These are phyloP conservation scores for Candida sp. DNA, from an alignment of 1,139 yeast genomes.

Conservation along the genomic window DNA sequence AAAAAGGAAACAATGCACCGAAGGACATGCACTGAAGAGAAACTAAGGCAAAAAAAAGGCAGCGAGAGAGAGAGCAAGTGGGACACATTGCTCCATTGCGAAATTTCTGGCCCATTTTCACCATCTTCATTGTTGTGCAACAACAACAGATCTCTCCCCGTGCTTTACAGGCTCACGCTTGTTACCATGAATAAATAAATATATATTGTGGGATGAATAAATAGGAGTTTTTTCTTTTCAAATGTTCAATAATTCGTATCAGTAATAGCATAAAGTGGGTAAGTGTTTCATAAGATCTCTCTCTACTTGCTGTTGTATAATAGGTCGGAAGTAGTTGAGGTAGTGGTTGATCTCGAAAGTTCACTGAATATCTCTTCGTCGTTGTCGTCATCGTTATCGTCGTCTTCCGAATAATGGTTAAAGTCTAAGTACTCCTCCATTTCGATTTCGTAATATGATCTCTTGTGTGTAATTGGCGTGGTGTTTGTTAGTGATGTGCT, in stretches of 20 bases:
- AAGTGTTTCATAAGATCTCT: not conserved
- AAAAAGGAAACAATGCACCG: not conserved
- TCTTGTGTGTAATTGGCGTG: not conserved
- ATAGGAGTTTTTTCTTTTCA: not conserved
- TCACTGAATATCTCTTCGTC: constrained; percentile 1
- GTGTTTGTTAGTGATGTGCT: not conserved
- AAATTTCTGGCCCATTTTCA: no score
- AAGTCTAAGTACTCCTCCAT: constrained; percentile 1
- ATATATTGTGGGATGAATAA: not conserved
- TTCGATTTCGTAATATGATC: constrained; percentile 2
- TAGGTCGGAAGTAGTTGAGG: not conserved
- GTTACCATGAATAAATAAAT: no score
- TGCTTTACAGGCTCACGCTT: no score
- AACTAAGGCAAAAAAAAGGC: not conserved
- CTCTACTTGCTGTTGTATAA: not conserved
- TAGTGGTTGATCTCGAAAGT: constrained; percentile 1
- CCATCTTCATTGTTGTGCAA: no score
- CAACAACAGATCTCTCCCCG: no score
- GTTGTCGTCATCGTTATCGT: not conserved
- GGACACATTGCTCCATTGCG: constrained; percentile 4
- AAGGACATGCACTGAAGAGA: not conserved
- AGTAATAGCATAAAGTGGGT: not conserved
- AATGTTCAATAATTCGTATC: constrained; percentile 2
- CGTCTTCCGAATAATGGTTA: not conserved
- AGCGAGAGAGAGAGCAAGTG: not conserved